These are phyloP conservation scores for Cutaneotrichosporon mucoides DNA, from an alignment of 1,284 basidiomycete species.

Conservation along the genomic window DNA sequence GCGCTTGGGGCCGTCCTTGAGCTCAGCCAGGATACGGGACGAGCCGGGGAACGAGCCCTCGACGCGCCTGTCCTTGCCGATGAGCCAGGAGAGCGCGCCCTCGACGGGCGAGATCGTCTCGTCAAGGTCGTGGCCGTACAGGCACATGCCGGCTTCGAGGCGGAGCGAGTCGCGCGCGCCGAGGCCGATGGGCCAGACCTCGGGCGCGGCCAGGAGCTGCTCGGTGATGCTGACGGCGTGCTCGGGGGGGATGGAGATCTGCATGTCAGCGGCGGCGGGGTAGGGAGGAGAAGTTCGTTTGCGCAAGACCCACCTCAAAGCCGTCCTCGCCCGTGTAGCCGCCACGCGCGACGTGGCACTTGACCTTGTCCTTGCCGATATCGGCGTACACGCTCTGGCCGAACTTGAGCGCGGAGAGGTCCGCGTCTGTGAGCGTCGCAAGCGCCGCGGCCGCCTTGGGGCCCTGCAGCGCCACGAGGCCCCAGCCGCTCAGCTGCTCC, in stretches of 20 bases:
- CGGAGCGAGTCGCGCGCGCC: conserved; percentile 90
- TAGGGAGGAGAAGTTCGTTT: no score
- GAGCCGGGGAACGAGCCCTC: conserved; percentile 72
- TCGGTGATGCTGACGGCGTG: conserved; percentile 69
- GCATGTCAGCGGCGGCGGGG: neutral
- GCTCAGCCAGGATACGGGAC: conserved; percentile 68
- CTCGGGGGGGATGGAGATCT: conserved; percentile 86
- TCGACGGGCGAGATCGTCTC: conserved; percentile 83
- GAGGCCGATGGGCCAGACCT: conserved; percentile 85
- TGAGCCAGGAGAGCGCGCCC: conserved; percentile 87
- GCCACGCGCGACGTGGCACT: conserved; percentile 87
- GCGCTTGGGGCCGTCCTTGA: conserved; percentile 73
- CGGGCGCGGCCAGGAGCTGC: conserved; percentile 58
- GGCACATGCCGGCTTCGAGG: conserved; percentile 95
- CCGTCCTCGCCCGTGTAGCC: conserved; percentile 99
- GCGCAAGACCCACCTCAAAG: conserved; percentile 66
- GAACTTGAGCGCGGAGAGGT: conserved; percentile 70
- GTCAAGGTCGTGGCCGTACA: conserved; percentile 94
- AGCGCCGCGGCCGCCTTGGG: conserved; percentile 77
- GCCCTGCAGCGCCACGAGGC: conserved; percentile 86
- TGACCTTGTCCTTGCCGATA: conserved; percentile 59
- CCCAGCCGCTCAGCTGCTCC: conserved; percentile 78
- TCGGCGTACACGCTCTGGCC: conserved; percentile 72
- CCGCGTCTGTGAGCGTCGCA: conserved; percentile 63
- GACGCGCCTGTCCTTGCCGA: conserved; percentile 74